Evolutionary conservation across 768 basidiomycete species (phyloP).

Genomic region (Hysterangium stoloniferum): DNA sequence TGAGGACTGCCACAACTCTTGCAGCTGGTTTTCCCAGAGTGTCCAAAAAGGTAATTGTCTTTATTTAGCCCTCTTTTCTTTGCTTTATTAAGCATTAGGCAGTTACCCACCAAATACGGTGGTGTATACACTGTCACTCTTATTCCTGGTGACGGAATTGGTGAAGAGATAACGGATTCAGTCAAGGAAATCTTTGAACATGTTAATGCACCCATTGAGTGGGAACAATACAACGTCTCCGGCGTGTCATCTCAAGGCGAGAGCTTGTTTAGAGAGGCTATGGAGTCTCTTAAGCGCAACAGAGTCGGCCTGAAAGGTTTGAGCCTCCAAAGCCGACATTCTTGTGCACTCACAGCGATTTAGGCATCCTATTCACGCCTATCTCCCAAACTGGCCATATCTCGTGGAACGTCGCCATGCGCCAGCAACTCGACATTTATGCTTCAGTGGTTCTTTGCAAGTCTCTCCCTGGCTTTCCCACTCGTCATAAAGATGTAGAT

Average conservation of each 20-base stretch:
- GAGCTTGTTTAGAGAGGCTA: conserved; percentile 92
- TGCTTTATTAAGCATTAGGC: background rate
- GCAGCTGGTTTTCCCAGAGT: conserved; percentile 75
- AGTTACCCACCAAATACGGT: conserved; percentile 87
- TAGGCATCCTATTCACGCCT: conserved; percentile 97
- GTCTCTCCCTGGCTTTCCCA: conserved; percentile 91
- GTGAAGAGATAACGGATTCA: conserved; percentile 93
- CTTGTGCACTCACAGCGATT: background rate
- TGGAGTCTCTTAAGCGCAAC: conserved; percentile 97
- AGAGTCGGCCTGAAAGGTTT: conserved; percentile 95
- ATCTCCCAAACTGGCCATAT: conserved; percentile 95
- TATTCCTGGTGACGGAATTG: conserved; percentile 97
- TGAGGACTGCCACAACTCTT: conserved; percentile 66
- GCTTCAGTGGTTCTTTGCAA: conserved; percentile 98
- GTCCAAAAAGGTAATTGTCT: conserved; percentile 51
- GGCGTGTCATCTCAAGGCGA: conserved; percentile 93
- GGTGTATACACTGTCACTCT: conserved; percentile 93
- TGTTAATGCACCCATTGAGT: conserved; percentile 97
- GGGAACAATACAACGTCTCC: conserved; percentile 97
- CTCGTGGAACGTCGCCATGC: conserved; percentile 99
- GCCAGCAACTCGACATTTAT: conserved; percentile 98
- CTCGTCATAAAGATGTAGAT: conserved; percentile 94
- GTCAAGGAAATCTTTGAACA: conserved; percentile 99
- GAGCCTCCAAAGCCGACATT: conserved; percentile 16
- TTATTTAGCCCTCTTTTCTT: background rate